Evolutionary conservation across 441 rosid species (phyloP), one percentile per base, ranked within the genome.

Genomic region (Cnidoscolus chayamansa): DNA sequence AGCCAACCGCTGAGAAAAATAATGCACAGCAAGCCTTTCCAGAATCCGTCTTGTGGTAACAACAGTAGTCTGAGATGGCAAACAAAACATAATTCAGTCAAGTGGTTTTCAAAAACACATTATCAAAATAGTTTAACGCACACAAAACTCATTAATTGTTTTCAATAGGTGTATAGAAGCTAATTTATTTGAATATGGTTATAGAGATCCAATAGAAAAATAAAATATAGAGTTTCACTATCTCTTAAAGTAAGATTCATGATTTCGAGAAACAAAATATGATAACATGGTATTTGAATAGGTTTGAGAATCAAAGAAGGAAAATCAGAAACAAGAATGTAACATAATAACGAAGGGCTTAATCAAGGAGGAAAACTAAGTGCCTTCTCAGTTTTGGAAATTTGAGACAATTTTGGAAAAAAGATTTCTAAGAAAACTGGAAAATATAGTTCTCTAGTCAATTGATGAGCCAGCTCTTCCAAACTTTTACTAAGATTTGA

Each of bases 1-100:
- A 31, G 99, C 99, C 85, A 86, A 83, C 77, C 91, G 86, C 80
- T 85, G 96, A 20, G 98, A 95, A 77, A 85, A 85, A 84, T 90
- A 82, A 77, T 86, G 85, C 65, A 89, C 78, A 70, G 99, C 90
- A 80, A 95, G 83, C 83, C 98, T 91, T 87, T 95, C 98, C 55
- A 95, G 83, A 56, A 93, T 45, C 73, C 98, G 86, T 65, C 98
- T 81, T 78, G 97, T 89, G 53, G 99, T 95, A 56, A 89, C 92
- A 75, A 92, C 90, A 47, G 92, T 85, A 15, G 95, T 91, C 99
- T 93, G 83, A 63, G 73, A 76, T 69, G 71, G 54, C n/a, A 69
- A 8, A 70, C 37, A 62, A 17, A 57, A 65, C 35, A 64, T 4
- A 72, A 43, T 70, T 74, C 56, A 76, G 49, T 74, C 53, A 74